Percentiles rank a stretch among this genome's conserved stretches.
Evolutionary conservation across 2,329 filamentous ascomycete species (phyloP).

Genomic region (Amauroascus niger): DNA sequence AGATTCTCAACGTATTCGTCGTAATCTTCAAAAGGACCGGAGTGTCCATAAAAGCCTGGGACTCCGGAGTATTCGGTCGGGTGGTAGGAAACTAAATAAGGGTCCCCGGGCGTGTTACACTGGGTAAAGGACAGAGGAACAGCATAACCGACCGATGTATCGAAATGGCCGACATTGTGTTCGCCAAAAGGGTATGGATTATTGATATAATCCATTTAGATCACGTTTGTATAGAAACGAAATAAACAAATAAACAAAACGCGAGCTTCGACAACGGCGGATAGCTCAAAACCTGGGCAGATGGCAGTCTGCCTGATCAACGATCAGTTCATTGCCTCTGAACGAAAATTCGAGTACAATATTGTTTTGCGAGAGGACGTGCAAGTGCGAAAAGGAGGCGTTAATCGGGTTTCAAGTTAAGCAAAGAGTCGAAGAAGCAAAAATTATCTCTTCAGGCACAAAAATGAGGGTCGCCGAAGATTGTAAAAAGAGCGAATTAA

Average conservation of each 20-base stretch:
- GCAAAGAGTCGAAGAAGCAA: not conserved
- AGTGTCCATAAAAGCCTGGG: constrained; percentile 10
- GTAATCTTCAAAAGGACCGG: constrained; percentile 29
- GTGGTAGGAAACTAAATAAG: constrained; percentile 12
- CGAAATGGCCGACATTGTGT: constrained; percentile 30
- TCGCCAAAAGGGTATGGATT: constrained; percentile 30
- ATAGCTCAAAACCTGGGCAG: not conserved
- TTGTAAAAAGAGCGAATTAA: not conserved
- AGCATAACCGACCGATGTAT: constrained; percentile 29
- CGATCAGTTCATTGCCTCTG: not conserved
- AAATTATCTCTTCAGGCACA: not conserved
- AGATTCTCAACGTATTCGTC: constrained; percentile 42
- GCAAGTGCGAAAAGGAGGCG: not conserved
- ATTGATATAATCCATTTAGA: constrained; percentile 33
- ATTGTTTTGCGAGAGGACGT: not conserved
- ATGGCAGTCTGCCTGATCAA: not conserved
- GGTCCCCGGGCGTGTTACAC: constrained; percentile 9
- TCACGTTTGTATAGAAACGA: too few species aligned
- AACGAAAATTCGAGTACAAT: not conserved
- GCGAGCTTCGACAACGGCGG: not conserved
- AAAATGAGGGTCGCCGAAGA: not conserved
- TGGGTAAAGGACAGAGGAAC: constrained; percentile 5
- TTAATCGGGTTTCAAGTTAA: not conserved
- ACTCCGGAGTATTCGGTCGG: constrained; percentile 4
- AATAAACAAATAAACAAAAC: not conserved